These are phyloP conservation scores for Phytophthora sp. DNA, from an alignment of 352 stramenopile species.

Conservation along the genomic window DNA sequence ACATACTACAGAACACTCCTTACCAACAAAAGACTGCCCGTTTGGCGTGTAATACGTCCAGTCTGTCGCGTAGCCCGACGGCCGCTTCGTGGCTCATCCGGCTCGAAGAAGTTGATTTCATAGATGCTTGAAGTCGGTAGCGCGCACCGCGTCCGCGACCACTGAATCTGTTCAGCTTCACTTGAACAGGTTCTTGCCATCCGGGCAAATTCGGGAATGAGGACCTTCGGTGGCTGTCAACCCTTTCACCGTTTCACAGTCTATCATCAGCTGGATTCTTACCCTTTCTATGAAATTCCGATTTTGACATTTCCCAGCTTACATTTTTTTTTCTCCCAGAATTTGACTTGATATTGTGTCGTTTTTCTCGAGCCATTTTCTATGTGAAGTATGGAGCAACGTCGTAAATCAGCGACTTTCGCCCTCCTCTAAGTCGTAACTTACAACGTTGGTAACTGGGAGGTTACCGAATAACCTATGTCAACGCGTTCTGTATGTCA, in stretches of 20 bases:
- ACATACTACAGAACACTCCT: no score
- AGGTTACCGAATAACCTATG: no score
- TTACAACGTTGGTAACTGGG: constrained; percentile 11
- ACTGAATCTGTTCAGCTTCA: no score
- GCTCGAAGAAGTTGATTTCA: not conserved
- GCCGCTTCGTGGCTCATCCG: not conserved
- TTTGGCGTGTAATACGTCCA: not conserved
- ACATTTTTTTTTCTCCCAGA: not conserved
- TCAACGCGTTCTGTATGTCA: no score
- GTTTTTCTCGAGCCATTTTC: constrained; percentile 12
- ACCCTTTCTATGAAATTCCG: not conserved
- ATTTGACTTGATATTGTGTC: constrained; percentile 5
- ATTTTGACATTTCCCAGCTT: not conserved
- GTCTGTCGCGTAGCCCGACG: not conserved
- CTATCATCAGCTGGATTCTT: no score
- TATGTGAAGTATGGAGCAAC: not conserved
- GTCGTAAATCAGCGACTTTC: constrained; percentile 14
- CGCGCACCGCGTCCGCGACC: not conserved
- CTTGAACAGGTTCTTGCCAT: not conserved
- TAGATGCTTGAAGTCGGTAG: not conserved
- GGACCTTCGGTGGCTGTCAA: not conserved
- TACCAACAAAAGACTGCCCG: not conserved
- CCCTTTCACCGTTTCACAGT: no score
- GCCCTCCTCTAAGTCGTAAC: constrained; percentile 4
- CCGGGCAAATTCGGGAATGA: not conserved